Evolutionary conservation across 192 early-diverging fungal genomes (phyloP), one percentile per base, ranked within the genome.

Genomic region (Fimicolochytrium jonesii): DNA sequence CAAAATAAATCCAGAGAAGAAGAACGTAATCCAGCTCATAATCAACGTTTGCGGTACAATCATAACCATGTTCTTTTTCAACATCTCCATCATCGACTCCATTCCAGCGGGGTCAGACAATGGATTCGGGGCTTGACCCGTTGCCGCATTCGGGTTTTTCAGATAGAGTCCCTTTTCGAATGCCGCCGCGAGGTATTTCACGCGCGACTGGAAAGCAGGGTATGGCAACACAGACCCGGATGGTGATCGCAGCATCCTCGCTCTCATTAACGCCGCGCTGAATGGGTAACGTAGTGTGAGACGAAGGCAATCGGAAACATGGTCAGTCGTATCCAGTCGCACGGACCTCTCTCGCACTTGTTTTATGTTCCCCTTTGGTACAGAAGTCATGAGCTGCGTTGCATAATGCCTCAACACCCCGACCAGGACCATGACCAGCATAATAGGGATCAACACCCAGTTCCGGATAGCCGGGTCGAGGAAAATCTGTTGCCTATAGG

Each of bases 1-100:
- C 48, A 96, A 79, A 34, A 98, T 86, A 69, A 98, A 98, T 51
- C 95, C 95, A 23, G 90, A 90, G 75, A 98, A 98, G 81, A 98
- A 98, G 76, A 93, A 97, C 56, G 92, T 92, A 76, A 98, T 92
- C 94, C 94, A 98, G 30, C 84, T 88, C 96, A 98, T 98, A 75
- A 98, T 97, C 9, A 98, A 69, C 41, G 91, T 95, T 73, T 98
- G 96, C 41, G 96, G 96, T n/a, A 98, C 85, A 74, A 98, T 90
- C 78, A 92, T 95, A 66, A 87, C 86, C 80, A 98, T 87, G 77
- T 94, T 91, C 77, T 95, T 93, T 80, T 96, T 98, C 91, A 97
- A 90, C 66, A 89, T 89, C 26, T 93, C 92, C 93, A 95, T 97
- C 90, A 94, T 97, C 47, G 78, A 83, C 64, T 94, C 92, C 87